Conservation (phyloP, 345 rosid species). For the Pistacia atlantica region DNA sequence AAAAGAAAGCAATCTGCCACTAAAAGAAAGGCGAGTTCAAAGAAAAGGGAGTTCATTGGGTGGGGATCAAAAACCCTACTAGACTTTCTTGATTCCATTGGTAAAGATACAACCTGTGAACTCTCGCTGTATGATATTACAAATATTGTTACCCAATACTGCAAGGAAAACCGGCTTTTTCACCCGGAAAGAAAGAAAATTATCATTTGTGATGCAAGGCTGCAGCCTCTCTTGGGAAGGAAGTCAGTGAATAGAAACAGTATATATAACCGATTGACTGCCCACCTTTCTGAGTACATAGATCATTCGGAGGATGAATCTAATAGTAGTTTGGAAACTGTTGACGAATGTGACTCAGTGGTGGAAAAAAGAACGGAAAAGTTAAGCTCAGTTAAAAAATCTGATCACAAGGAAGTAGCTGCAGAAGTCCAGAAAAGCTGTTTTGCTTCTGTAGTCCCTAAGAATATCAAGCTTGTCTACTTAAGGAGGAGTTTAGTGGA, state of each 20-base stretch:
- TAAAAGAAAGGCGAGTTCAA: slow-evolving; percentile 17
- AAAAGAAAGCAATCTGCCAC: background rate
- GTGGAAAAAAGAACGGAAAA: slow-evolving; percentile 21
- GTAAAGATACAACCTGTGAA: slow-evolving; percentile 36
- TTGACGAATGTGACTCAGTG: slow-evolving; percentile 5
- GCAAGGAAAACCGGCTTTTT: slow-evolving; percentile 38
- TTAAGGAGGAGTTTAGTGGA: slow-evolving; percentile 48
- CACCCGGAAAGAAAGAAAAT: slow-evolving; percentile 40
- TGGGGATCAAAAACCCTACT: slow-evolving; percentile 59
- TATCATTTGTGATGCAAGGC: slow-evolving; percentile 46
- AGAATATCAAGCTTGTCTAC: slow-evolving; percentile 55
- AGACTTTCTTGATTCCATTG: slow-evolving; percentile 43
- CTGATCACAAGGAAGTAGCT: slow-evolving; percentile 27
- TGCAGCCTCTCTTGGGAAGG: slow-evolving; percentile 44
- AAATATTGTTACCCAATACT: slow-evolving; percentile 34
- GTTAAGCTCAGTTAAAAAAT: slow-evolving; percentile 15
- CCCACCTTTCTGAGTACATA: slow-evolving; percentile 42
- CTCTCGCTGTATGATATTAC: slow-evolving; percentile 41
- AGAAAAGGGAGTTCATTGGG: slow-evolving; percentile 39
- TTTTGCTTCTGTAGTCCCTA: slow-evolving; percentile 43
- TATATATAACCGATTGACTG: slow-evolving; percentile 32
- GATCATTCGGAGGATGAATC: slow-evolving; percentile 33
- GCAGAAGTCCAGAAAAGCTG: slow-evolving; percentile 18
- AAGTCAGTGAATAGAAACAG: slow-evolving; percentile 36
- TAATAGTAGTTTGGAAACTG: slow-evolving; percentile 9